Evolutionary conservation across 163 green algal genomes (phyloP).

Genomic region (Chloroidium sp.): DNA sequence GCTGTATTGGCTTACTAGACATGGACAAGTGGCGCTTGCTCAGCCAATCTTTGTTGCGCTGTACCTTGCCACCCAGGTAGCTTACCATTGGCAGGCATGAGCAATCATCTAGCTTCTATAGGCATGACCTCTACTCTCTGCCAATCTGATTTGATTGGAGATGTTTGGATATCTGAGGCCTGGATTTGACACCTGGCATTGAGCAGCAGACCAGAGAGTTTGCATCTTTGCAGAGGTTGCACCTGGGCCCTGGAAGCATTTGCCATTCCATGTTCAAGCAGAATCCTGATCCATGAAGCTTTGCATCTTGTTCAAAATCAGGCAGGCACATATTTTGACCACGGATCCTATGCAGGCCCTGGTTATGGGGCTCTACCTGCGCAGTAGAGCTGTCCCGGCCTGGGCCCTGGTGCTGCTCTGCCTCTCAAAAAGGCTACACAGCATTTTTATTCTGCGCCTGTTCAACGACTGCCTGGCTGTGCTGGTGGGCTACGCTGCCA

Average conservation of each 20-base stretch:
- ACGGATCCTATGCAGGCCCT: constrained; percentile 16
- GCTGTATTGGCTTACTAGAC: constrained; percentile 48
- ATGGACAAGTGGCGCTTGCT: constrained; percentile 33
- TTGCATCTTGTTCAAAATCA: not conserved
- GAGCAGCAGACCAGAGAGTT: not conserved
- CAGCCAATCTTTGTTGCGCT: constrained; percentile 56
- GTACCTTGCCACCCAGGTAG: constrained; percentile 57
- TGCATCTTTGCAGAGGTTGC: too few relatives aligned
- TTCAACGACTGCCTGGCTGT: constrained; percentile 87
- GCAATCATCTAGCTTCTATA: too few relatives aligned
- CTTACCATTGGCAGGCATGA: not conserved
- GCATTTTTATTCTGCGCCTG: constrained; percentile 77
- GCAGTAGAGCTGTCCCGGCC: constrained; percentile 41
- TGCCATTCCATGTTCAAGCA: too few relatives aligned
- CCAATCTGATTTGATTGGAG: not conserved
- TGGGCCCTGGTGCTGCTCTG: constrained; percentile 60
- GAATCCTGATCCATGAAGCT: too few relatives aligned
- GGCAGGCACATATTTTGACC: not conserved
- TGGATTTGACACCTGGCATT: not conserved
- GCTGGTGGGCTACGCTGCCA: constrained; percentile 49
- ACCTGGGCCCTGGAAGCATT: too few relatives aligned
- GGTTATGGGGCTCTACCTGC: constrained; percentile 57
- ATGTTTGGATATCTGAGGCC: not conserved
- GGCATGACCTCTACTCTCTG: not conserved
- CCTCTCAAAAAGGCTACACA: constrained; percentile 77